Base-by-base conservation (phyloP, 2,329 filamentous ascomycete genomes). In the Aspergillus pseudoglaucus region DNA sequence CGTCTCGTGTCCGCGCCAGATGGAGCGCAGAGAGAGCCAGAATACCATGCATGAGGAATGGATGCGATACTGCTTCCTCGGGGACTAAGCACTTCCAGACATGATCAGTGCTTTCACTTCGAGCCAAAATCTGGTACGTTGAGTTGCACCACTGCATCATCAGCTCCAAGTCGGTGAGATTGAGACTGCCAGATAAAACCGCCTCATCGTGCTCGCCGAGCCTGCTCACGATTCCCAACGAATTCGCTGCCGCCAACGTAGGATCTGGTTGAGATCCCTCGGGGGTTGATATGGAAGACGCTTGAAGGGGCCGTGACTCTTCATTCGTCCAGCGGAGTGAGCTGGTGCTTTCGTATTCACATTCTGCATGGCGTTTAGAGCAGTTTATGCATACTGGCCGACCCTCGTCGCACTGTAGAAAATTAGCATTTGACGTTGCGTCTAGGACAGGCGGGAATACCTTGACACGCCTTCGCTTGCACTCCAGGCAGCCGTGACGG, bases 101-200 rank as follows among this genome's bases (percentile, higher is more conserved):
- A 9, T 52, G 50, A 42, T 69, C 64, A 2, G 62, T 66, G 12
- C 40, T 49, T 15, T 60, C 57, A 42, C 56, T 56, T 9, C 64
- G 64, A 2, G 61, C 58, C 8, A 67, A 45, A 1, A 54, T 53
- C 32, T 47, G 47, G 42, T 68, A 65, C 4, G 68, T 71, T 9
- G 61, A 50, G 46, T 64, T 66, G 45, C 62, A 65, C 65, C 65
- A 67, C 15, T 67, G 64, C 55, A 67, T 61, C 53, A 70, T 71
- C 22, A 73, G 64, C 53, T 73, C 75, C 42, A 70, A 58, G 49
- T 76, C 69, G 39, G 70, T 62, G 18, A 76, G 53, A 47, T 75
- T 73, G 7, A 75, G 57, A 30, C 69, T 55, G 8, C 45, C 37
- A 4, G 56, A 47, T n/a, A 52, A 44, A n/a, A 46, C 46, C 6